Evolutionary conservation across 176 grass and related monocot species (phyloP).

Genomic region (Oropetium thomaeum): DNA sequence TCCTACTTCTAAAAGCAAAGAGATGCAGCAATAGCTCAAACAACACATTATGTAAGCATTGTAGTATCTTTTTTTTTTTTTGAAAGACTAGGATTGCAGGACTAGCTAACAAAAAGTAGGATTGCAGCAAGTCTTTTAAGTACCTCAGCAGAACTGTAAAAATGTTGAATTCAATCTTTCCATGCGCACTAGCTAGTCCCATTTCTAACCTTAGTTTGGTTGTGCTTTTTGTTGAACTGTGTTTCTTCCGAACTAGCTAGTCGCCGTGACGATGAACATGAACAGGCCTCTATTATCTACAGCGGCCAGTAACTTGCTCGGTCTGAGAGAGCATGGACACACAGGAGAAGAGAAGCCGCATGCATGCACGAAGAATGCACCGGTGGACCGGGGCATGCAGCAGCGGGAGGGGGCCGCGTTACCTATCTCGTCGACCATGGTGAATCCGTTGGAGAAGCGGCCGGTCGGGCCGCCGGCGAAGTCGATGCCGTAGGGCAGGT

Average conservation of each 20-base stretch:
- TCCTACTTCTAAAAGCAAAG: not conserved
- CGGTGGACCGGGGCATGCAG: no score
- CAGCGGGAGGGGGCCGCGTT: not conserved
- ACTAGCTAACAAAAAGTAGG: not conserved
- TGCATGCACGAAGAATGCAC: not conserved
- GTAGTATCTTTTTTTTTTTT: no score
- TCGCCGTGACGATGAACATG: not conserved
- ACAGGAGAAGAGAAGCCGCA: not conserved
- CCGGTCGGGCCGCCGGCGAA: constrained; percentile 77
- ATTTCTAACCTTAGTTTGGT: not conserved
- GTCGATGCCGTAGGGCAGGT: constrained; percentile 93
- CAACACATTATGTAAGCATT: not conserved
- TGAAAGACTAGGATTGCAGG: no score
- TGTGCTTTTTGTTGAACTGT: not conserved
- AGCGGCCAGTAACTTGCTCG: no score
- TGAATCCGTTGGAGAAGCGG: constrained; percentile 95
- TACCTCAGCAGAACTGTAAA: not conserved
- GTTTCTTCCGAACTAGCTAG: not conserved
- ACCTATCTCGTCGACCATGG: constrained; percentile 80
- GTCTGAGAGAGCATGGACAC: no score
- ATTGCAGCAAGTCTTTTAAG: not conserved
- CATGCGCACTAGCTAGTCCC: no score
- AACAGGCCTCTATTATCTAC: not conserved
- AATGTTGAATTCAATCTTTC: not conserved
- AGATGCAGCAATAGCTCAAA: not conserved